These are phyloP conservation scores for Leccinum variicolor DNA, from an alignment of 768 basidiomycete genomes.

Conservation along the genomic window DNA sequence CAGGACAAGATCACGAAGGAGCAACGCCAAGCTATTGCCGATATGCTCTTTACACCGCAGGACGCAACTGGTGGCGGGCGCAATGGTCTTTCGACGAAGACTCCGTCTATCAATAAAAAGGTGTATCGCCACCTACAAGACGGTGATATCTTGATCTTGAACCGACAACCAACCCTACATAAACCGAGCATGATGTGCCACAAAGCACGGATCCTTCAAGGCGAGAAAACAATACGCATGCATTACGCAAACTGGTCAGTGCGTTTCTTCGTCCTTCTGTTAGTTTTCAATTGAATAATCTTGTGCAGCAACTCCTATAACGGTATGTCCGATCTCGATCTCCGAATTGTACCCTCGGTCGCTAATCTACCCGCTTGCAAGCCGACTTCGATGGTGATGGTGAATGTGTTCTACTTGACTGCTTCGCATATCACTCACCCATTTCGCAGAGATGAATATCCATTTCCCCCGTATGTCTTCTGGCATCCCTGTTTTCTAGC, in stretches of 20 bases:
- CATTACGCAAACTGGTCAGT: constrained; percentile 98
- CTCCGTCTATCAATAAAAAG: constrained; percentile 88
- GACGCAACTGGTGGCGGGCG: constrained; percentile 49
- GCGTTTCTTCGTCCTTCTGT: constrained; percentile 2
- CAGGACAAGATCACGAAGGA: constrained; percentile 86
- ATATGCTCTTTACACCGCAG: constrained; percentile 91
- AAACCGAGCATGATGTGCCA: constrained; percentile 99
- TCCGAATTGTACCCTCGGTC: constrained; percentile 1
- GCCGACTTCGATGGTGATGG: constrained; percentile 95
- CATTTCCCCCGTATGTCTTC: constrained; percentile 88
- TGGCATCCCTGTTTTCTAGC: neutral
- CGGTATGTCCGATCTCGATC: constrained; percentile 44
- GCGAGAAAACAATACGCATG: constrained; percentile 99
- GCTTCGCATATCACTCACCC: constrained; percentile 2
- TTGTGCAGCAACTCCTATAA: constrained; percentile 89
- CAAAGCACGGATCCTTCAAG: constrained; percentile 83
- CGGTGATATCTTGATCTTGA: constrained; percentile 93
- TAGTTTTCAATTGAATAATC: constrained; percentile 13
- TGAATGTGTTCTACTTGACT: constrained; percentile 29
- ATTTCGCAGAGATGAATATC: constrained; percentile 89
- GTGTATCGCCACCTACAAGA: constrained; percentile 93
- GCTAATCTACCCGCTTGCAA: constrained; percentile 24
- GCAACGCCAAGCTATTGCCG: constrained; percentile 92
- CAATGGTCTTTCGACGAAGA: constrained; percentile 70
- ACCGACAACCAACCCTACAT: constrained; percentile 97